Conservation (phyloP, 2,329 filamentous ascomycete genomes). For the Fusarium bactridioides region DNA sequence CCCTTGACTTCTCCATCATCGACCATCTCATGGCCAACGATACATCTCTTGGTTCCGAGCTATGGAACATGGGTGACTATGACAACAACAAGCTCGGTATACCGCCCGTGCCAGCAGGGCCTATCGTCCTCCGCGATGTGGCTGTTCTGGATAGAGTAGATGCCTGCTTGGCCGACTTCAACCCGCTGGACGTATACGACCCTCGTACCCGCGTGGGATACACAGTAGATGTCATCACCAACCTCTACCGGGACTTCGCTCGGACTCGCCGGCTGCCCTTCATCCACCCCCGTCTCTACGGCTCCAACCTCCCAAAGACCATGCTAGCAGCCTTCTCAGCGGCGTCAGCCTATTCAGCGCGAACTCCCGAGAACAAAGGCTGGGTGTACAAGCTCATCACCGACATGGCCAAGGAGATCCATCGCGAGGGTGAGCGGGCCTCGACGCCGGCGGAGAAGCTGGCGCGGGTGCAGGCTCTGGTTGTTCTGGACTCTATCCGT, state of each 20-base stretch:
- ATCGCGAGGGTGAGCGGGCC: constrained; percentile 45
- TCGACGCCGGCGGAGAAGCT: constrained; percentile 49
- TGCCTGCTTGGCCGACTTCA: constrained; percentile 37
- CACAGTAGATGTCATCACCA: constrained; percentile 44
- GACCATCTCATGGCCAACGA: constrained; percentile 45
- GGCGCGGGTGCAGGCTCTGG: constrained; percentile 53
- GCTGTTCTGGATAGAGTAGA: constrained; percentile 36
- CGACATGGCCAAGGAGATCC: constrained; percentile 49
- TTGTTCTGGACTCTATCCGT: constrained; percentile 52
- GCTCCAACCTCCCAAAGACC: constrained; percentile 48
- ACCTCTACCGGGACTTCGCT: constrained; percentile 48
- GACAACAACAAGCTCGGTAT: constrained; percentile 44
- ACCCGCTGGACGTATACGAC: constrained; percentile 49
- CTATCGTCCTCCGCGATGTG: constrained; percentile 44
- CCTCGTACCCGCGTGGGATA: constrained; percentile 47
- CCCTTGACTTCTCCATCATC: constrained; percentile 48
- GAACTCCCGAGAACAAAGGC: constrained; percentile 48
- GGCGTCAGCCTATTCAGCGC: constrained; percentile 49
- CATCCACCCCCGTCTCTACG: constrained; percentile 54
- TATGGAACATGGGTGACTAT: constrained; percentile 42
- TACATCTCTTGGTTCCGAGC: constrained; percentile 29
- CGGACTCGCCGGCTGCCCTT: constrained; percentile 50
- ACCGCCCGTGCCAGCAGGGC: constrained; percentile 35
- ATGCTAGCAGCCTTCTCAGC: constrained; percentile 52
- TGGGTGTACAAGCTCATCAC: constrained; percentile 51